These are phyloP conservation scores for Paragyromitra xinjiangensis DNA, from an alignment of 495 filamentous ascomycete species.

Conservation along the genomic window DNA sequence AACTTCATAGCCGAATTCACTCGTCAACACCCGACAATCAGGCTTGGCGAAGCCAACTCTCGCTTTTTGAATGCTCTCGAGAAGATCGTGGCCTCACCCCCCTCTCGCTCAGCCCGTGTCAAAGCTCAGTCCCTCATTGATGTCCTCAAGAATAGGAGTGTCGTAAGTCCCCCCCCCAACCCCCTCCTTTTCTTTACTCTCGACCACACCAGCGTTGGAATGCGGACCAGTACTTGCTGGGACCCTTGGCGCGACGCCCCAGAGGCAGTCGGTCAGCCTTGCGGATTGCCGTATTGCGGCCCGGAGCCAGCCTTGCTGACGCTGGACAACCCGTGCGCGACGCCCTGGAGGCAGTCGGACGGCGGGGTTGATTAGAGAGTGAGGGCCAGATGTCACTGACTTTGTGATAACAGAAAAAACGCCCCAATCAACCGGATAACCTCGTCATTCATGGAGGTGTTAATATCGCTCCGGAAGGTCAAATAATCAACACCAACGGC, in stretches of 20 bases:
- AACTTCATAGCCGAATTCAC: constrained; percentile 11
- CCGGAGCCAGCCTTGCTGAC: constrained; percentile 18
- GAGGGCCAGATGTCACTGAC: constrained; percentile 18
- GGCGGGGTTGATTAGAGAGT: constrained; percentile 20
- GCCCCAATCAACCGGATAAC: neutral
- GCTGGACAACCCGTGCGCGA: constrained; percentile 14
- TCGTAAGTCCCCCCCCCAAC: neutral
- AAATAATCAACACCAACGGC: constrained; percentile 4
- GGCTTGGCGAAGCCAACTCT: constrained; percentile 13
- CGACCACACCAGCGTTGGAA: constrained; percentile 24
- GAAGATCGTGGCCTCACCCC: constrained; percentile 10
- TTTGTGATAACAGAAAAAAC: constrained; percentile 13
- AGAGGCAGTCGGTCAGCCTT: constrained; percentile 18
- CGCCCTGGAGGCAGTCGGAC: constrained; percentile 5
- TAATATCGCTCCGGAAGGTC: constrained; percentile 15
- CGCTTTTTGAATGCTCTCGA: constrained; percentile 11
- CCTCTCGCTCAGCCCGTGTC: constrained; percentile 1
- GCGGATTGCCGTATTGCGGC: constrained; percentile 24
- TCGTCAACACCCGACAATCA: constrained; percentile 16
- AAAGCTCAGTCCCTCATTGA: constrained; percentile 28
- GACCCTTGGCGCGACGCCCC: constrained; percentile 10
- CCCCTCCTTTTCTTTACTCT: neutral
- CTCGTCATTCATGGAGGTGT: constrained; percentile 6
- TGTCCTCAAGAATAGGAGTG: neutral
- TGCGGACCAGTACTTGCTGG: constrained; percentile 19